These are phyloP conservation scores for Nakaseomyces uthaithaninus DNA, from an alignment of 1,139 yeast species.

Conservation along the genomic window DNA sequence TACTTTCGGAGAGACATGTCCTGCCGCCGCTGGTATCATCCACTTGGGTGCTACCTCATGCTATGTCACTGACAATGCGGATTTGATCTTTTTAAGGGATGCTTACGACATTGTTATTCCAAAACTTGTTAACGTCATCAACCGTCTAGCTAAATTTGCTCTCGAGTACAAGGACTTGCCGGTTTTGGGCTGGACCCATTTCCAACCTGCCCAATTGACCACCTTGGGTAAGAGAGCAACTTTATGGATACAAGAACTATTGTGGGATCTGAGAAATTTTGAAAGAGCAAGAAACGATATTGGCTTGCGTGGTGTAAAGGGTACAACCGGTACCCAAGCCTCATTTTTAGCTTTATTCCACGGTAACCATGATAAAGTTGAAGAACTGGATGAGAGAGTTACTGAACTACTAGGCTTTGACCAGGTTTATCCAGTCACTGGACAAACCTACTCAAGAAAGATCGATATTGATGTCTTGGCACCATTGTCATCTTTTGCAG, in stretches of 20 bases:
- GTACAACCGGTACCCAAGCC: conserved; percentile 98
- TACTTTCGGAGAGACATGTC: conserved; percentile 84
- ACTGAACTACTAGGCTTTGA: conserved; percentile 90
- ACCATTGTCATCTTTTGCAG: conserved; percentile 92
- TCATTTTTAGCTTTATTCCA: conserved; percentile 91
- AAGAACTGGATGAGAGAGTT: conserved; percentile 81
- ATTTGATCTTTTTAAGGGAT: conserved; percentile 88
- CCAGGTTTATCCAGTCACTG: conserved; percentile 93
- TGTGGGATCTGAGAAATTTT: conserved; percentile 96
- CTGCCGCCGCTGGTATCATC: conserved; percentile 95
- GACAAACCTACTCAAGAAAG: conserved; percentile 97
- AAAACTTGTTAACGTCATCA: conserved; percentile 89
- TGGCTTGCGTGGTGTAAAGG: conserved; percentile 97
- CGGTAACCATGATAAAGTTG: conserved; percentile 95
- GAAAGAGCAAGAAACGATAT: conserved; percentile 93
- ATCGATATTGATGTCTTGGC: conserved; percentile 90
- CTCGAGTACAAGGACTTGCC: conserved; percentile 89
- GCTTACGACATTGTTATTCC: conserved; percentile 91
- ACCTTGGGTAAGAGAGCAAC: conserved; percentile 98
- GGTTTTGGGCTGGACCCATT: conserved; percentile 98
- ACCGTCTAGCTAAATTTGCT: conserved; percentile 83
- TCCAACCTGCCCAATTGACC: conserved; percentile 98
- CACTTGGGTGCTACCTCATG: conserved; percentile 98
- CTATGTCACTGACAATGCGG: conserved; percentile 96
- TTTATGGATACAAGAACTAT: conserved; percentile 92